These are phyloP conservation scores for Syzygium oleosum DNA, from an alignment of 345 rosid species.

Conservation along the genomic window DNA sequence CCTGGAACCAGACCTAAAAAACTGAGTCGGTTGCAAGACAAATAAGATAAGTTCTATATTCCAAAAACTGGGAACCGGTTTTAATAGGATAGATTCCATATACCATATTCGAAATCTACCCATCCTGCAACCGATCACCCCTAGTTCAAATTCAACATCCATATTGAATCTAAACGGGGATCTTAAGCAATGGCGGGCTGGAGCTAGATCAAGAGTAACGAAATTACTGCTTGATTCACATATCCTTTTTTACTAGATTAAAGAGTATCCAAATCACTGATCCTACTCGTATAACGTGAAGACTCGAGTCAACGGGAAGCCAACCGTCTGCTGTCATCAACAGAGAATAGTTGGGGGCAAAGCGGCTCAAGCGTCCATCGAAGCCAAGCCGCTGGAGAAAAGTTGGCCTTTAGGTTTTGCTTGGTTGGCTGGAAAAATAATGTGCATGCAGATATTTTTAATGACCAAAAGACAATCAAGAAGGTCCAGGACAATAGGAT, in stretches of 20 bases:
- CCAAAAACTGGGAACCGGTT: fast-evolving
- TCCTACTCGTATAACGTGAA: neutral
- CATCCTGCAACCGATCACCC: fast-evolving
- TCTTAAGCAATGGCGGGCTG: fast-evolving
- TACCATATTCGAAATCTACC: fast-evolving
- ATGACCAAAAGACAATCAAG: neutral
- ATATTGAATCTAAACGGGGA: fast-evolving
- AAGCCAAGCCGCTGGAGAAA: neutral
- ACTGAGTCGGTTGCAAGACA: neutral
- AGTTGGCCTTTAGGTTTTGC: neutral
- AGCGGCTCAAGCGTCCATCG: neutral
- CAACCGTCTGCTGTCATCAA: neutral
- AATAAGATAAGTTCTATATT: fast-evolving
- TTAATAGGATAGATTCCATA: neutral
- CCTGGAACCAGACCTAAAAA: too few species aligned
- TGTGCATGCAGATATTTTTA: neutral
- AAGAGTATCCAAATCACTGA: neutral
- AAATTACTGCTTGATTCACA: neutral
- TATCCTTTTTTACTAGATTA: neutral
- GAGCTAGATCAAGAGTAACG: neutral
- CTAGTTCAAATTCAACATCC: neutral
- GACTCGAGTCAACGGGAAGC: neutral
- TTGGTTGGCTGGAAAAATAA: neutral
- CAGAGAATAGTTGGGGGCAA: neutral
- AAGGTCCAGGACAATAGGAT: neutral